phyloP scores from a whole-genome alignment of 2,329 filamentous ascomycete species.

The Fusarium miscanthi region DNA sequence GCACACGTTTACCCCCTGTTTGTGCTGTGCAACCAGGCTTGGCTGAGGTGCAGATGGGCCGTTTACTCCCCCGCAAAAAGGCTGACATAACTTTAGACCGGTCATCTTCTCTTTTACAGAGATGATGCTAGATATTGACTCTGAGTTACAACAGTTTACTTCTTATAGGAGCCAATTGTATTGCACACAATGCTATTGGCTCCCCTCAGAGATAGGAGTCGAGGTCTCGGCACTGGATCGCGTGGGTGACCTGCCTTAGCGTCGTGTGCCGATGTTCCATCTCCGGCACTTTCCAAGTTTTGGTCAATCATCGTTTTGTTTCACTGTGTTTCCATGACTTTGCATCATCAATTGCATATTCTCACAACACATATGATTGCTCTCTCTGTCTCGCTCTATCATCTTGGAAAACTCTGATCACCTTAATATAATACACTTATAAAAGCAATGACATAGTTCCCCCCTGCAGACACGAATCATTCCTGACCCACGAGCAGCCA shows the following conservation, averaged over 20 bases:
- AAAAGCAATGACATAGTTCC: slow-evolving; percentile 7
- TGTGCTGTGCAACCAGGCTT: not conserved
- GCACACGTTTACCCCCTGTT: slow-evolving; percentile 8
- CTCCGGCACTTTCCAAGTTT: slow-evolving; percentile 22
- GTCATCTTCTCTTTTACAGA: not conserved
- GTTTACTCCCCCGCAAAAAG: slow-evolving; percentile 7
- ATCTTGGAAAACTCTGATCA: not conserved
- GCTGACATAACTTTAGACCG: not conserved
- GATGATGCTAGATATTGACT: not conserved
- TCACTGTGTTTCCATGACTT: not conserved
- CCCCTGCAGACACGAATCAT: slow-evolving; percentile 9
- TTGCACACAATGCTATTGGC: not conserved
- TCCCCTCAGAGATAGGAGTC: not conserved
- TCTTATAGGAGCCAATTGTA: not conserved
- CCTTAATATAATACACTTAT: not conserved
- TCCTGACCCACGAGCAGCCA: slow-evolving; percentile 23
- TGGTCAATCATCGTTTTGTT: not conserved
- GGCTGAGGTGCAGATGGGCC: not conserved
- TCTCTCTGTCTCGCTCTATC: not conserved
- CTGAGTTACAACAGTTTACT: not conserved
- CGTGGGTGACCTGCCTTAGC: slow-evolving; percentile 28
- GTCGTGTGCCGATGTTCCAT: slow-evolving; percentile 16
- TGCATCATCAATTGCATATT: slow-evolving; percentile 15
- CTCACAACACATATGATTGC: not conserved
- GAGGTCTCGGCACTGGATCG: slow-evolving; percentile 9